These are phyloP conservation scores for Cytospora schulzeri DNA, from an alignment of 2,329 filamentous ascomycete genomes.

Conservation along the genomic window DNA sequence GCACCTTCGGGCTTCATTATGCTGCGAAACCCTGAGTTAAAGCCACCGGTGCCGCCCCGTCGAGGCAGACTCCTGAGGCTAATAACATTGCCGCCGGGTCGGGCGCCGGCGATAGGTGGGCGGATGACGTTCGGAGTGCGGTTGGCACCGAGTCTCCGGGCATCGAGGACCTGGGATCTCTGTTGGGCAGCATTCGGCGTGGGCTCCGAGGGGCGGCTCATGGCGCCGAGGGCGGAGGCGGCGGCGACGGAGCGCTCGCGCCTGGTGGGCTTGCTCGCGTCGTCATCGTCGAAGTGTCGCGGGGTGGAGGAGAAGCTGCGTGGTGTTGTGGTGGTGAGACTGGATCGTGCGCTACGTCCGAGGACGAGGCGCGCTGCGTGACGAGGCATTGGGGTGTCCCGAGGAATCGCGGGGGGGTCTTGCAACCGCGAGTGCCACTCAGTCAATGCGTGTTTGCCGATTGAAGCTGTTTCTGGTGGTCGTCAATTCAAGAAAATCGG, in stretches of 20 bases:
- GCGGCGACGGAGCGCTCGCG: conserved; percentile 25
- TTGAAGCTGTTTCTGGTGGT: conserved; percentile 9
- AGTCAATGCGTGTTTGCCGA: not conserved
- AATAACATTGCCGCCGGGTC: conserved; percentile 16
- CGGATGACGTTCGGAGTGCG: not conserved
- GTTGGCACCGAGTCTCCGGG: not conserved
- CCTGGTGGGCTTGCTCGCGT: conserved; percentile 18
- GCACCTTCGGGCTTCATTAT: too few species aligned
- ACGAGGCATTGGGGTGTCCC: conserved; percentile 25
- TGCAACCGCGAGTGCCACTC: conserved; percentile 3
- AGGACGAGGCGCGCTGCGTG: conserved; percentile 28
- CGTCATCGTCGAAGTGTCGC: conserved; percentile 16
- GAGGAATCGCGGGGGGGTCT: not conserved
- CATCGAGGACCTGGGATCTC: not conserved
- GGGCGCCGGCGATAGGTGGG: not conserved
- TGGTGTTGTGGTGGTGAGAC: conserved; percentile 3
- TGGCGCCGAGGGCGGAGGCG: conserved; percentile 25
- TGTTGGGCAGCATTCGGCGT: not conserved
- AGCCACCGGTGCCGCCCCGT: conserved; percentile 2
- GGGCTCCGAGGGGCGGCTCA: conserved; percentile 14
- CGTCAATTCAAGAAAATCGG: conserved; percentile 15
- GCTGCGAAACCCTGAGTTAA: not conserved
- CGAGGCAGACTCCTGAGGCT: conserved; percentile 23
- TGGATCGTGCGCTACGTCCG: conserved; percentile 22
- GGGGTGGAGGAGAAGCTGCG: conserved; percentile 24